phyloP scores from a whole-genome alignment of 2,329 filamentous ascomycete species.

The Alternaria metachromatica region DNA sequence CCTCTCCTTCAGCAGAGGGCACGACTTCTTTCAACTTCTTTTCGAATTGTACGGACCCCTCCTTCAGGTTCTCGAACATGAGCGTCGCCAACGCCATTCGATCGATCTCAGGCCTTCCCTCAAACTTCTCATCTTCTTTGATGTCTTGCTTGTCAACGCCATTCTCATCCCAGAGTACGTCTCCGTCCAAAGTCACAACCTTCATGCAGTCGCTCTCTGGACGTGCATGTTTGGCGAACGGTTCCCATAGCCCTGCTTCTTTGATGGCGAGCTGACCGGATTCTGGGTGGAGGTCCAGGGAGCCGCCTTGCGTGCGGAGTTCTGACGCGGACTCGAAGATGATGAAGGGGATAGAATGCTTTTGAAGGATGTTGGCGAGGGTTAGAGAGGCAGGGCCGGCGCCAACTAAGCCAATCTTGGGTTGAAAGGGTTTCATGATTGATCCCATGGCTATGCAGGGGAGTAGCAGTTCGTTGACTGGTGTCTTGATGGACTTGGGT shows the following conservation, averaged over 20 bases:
- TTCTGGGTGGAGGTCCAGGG: constrained; percentile 61
- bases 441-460: background rate
- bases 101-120: constrained; percentile 59
- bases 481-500: background rate
- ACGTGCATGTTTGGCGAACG: constrained; percentile 59
- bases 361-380: constrained; percentile 60
- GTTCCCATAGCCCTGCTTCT: constrained; percentile 58
- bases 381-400: constrained; percentile 56
- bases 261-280: constrained; percentile 61
- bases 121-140: constrained; percentile 34
- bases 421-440: background rate
- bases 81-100: constrained; percentile 45
- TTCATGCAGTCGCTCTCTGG: constrained; percentile 61
- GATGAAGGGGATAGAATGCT: constrained; percentile 55
- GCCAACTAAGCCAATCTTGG: constrained; percentile 48
- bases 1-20: background rate
- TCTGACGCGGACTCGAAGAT: constrained; percentile 53
- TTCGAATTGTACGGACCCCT: constrained; percentile 43
- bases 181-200: constrained; percentile 50
- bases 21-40: constrained; percentile 49
- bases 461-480: background rate
- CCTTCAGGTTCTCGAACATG: constrained; percentile 54
- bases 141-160: constrained; percentile 48
- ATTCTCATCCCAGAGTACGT: constrained; percentile 42
- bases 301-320: constrained; percentile 45